phyloP scores from a whole-genome alignment of 208 protist genomes.

The Phytomonas serpens region DNA sequence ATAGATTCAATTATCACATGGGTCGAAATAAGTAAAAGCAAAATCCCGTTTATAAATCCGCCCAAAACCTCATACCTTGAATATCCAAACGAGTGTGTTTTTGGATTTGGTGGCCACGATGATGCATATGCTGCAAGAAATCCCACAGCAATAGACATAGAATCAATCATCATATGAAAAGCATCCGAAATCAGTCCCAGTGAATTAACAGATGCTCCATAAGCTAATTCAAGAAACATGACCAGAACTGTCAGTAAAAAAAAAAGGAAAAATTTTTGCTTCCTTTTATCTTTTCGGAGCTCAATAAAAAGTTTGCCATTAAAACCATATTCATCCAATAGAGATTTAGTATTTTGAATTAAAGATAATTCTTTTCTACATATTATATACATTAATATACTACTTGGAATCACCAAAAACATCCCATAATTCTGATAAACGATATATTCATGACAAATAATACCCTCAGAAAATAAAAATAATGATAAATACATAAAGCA shows the following conservation, averaged over 20 bases:
- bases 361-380: background rate
- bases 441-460: background rate
- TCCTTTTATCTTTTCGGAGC: slow-evolving; percentile 11
- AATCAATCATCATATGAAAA: slow-evolving; percentile 98
- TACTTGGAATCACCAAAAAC: background rate
- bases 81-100: slow-evolving; percentile 77
- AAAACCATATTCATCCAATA: background rate
- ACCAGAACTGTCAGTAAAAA: slow-evolving; percentile 62
- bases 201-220: slow-evolving; percentile 68
- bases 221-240: slow-evolving; percentile 81
- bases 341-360: slow-evolving; percentile 2
- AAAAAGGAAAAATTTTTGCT: slow-evolving; percentile 31
- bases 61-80: slow-evolving; percentile 72
- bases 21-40: slow-evolving; percentile 71
- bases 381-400: background rate
- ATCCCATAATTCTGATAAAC: background rate
- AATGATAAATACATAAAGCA: background rate
- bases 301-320: background rate
- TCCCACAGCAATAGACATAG: slow-evolving; percentile 90
- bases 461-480: background rate
- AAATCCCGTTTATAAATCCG: slow-evolving; percentile 82
- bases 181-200: slow-evolving; percentile 93
- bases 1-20: slow-evolving; percentile 78
- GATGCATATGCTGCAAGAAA: slow-evolving; percentile 90
- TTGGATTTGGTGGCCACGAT: slow-evolving; percentile 78